Conservation (phyloP, 2,329 filamentous ascomycete species). For the Cladosporium sp. region DNA sequence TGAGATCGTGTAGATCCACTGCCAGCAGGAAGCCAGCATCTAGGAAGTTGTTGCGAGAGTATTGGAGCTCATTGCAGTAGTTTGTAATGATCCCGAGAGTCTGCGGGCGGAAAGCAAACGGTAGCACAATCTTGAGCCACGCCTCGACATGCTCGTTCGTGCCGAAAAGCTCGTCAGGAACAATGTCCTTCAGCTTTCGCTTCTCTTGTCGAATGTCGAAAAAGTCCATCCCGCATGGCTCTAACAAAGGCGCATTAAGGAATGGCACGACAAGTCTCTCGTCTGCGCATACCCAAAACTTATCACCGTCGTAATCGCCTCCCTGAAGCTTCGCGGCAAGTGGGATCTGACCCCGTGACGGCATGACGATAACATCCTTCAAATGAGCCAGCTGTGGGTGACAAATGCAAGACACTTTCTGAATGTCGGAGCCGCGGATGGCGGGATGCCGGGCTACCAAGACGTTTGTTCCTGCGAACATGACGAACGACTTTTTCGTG, state of each 20-base stretch:
- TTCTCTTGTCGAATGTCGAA: constrained; percentile 48
- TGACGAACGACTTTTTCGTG: constrained; percentile 50
- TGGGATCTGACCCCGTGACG: constrained; percentile 53
- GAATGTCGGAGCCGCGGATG: constrained; percentile 65
- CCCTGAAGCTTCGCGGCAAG: constrained; percentile 68
- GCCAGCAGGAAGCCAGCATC: constrained; percentile 17
- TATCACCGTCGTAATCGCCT: constrained; percentile 76
- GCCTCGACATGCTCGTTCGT: constrained; percentile 30
- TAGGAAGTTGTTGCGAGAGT: constrained; percentile 34
- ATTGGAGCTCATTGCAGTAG: constrained; percentile 58
- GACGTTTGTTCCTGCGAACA: constrained; percentile 45
- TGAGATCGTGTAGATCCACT: constrained; percentile 38
- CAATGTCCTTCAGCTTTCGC: constrained; percentile 43
- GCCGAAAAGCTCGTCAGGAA: constrained; percentile 12
- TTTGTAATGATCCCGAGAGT: constrained; percentile 60
- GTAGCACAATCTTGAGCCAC: constrained; percentile 50
- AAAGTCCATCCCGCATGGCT: constrained; percentile 40
- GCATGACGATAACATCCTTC: constrained; percentile 75
- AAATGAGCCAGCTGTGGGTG: constrained; percentile 58
- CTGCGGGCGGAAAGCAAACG: constrained; percentile 47
- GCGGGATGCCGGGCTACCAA: constrained; percentile 65
- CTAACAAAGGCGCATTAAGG: constrained; percentile 46
- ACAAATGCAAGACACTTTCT: constrained; percentile 49
- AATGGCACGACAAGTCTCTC: constrained; percentile 60
- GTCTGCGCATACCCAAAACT: constrained; percentile 71